Conservation (phyloP, 345 rosid genomes). For the Gynandropsis gynandra region DNA sequence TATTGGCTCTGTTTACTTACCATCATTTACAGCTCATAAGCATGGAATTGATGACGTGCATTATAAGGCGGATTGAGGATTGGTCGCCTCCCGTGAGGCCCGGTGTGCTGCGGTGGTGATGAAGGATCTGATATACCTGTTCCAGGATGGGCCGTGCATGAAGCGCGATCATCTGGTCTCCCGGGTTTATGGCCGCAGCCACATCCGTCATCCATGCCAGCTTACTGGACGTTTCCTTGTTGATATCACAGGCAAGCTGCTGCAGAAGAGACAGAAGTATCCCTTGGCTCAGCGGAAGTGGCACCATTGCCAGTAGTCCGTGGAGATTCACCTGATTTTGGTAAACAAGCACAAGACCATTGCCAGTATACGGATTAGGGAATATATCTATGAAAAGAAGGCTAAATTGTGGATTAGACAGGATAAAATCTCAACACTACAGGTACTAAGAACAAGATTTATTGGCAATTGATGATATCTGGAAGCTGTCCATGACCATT, state of each 20-base stretch:
- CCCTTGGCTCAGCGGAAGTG: slow-evolving; percentile 82
- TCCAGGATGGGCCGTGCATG: slow-evolving; percentile 73
- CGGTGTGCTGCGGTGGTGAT: slow-evolving; percentile 43
- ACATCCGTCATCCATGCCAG: slow-evolving; percentile 80
- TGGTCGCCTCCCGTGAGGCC: slow-evolving; percentile 35
- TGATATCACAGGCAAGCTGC: slow-evolving; percentile 71
- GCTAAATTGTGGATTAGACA: too few species aligned
- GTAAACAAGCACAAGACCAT: too few species aligned
- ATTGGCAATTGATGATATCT: too few species aligned
- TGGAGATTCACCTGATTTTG: slow-evolving; percentile 74
- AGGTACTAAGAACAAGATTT: too few species aligned
- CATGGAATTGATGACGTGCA: slow-evolving; percentile 67
- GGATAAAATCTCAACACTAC: too few species aligned
- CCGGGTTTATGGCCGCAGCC: slow-evolving; percentile 61
- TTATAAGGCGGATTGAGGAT: slow-evolving; percentile 48
- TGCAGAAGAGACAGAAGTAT: slow-evolving; percentile 77
- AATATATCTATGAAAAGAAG: too few species aligned
- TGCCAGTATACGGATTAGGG: too few species aligned
- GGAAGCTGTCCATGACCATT: too few species aligned
- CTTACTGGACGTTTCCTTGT: slow-evolving; percentile 54
- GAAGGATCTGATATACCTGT: slow-evolving; percentile 65
- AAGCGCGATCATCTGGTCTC: slow-evolving; percentile 53
- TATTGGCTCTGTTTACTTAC: background rate
- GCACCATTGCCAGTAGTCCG: slow-evolving; percentile 41
- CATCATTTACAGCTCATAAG: slow-evolving; percentile 51